phyloP scores from a whole-genome alignment of 495 filamentous ascomycete genomes.

The Tuber borchii region DNA sequence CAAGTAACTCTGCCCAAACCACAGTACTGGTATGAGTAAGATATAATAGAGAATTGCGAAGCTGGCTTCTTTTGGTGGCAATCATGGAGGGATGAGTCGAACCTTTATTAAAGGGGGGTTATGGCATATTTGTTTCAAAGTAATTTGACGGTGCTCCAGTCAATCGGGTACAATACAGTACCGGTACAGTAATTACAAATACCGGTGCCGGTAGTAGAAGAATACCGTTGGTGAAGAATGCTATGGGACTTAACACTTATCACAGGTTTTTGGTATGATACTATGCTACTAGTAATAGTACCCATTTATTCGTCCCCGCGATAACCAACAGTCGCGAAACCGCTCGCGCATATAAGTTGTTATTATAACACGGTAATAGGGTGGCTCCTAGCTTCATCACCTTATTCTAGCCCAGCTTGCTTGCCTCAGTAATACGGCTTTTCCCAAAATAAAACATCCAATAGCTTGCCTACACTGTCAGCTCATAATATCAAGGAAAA shows the following conservation, averaged over 20 bases:
- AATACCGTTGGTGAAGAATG: not conserved
- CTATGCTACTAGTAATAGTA: not conserved
- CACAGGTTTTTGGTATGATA: no score
- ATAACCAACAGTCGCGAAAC: no score
- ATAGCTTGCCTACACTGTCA: no score
- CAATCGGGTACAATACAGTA: no score
- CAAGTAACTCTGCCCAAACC: not conserved
- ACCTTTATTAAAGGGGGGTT: not conserved
- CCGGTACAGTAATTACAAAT: not conserved
- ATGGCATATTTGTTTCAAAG: not conserved
- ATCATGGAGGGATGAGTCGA: not conserved
- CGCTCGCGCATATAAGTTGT: no score
- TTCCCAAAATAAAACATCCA: no score
- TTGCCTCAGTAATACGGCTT: no score
- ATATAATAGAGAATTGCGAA: not conserved
- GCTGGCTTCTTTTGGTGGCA: not conserved
- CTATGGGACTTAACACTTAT: not conserved
- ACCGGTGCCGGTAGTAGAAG: no score
- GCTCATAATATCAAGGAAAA: not conserved
- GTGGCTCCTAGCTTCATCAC: no score
- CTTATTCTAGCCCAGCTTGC: no score
- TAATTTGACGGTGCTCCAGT: not conserved
- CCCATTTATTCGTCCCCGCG: not conserved
- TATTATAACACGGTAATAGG: no score
- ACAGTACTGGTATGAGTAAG: not conserved